These are phyloP conservation scores for Wickerhamomyces ciferrii DNA, from an alignment of 805 yeast genomes.

Conservation along the genomic window DNA sequence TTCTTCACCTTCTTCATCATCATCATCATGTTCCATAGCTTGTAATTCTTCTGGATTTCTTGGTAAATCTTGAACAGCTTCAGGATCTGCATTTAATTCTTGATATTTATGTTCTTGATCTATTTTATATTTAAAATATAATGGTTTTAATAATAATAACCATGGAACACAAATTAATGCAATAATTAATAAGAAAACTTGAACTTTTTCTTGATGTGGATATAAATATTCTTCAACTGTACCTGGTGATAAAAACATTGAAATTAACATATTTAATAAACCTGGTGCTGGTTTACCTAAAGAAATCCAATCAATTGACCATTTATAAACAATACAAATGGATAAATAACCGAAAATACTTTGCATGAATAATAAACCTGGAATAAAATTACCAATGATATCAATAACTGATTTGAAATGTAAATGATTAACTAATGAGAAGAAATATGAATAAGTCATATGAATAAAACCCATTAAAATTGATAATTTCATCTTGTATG, in stretches of 20 bases:
- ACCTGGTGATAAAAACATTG: conserved; percentile 95
- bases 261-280: conserved; percentile 87
- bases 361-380: conserved; percentile 94
- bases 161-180: conserved; percentile 94
- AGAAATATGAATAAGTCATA: conserved; percentile 85
- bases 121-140: conserved; percentile 53
- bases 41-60: conserved; percentile 36
- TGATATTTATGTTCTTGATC: conserved; percentile 24
- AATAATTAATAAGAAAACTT: conserved; percentile 59
- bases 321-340: conserved; percentile 82
- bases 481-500: conserved; percentile 96
- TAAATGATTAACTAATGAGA: conserved; percentile 76
- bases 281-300: conserved; percentile 83
- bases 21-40: conserved; percentile 39
- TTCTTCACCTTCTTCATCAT: conserved; percentile 35
- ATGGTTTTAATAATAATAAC: conserved; percentile 81
- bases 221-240: conserved; percentile 75
- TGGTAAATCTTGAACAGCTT: conserved; percentile 38
- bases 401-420: conserved; percentile 72
- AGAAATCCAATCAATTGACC: conserved; percentile 90
- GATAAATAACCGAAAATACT: conserved; percentile 93
- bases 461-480: conserved; percentile 92
- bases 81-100: conserved; percentile 31
- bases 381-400: conserved; percentile 88
- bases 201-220: conserved; percentile 74